phyloP scores from a whole-genome alignment of 73 alveolate species.

The Symbiodinium pilosum region DNA sequence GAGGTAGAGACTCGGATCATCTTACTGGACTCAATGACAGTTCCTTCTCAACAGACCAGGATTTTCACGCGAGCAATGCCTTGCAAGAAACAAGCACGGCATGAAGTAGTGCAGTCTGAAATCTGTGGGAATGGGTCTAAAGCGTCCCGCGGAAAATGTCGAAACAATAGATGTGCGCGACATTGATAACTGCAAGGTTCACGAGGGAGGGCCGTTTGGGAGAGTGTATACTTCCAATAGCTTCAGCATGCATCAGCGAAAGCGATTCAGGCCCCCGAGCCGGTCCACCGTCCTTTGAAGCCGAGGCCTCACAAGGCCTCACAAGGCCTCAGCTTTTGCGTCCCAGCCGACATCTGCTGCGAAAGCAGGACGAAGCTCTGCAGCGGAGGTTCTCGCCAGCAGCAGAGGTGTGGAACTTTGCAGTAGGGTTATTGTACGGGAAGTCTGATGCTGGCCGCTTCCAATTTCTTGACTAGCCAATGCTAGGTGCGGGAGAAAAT shows the following conservation, averaged over 20 bases:
- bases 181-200: neutral
- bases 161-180: slow-evolving; percentile 12
- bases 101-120: too few species aligned
- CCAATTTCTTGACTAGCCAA: neutral
- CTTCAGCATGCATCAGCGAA: neutral
- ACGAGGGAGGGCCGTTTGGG: too few species aligned
- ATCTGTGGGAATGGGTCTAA: neutral
- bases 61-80: too few species aligned
- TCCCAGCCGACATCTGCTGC: too few species aligned
- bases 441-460: neutral
- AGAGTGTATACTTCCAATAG: too few species aligned
- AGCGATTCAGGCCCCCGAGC: neutral
- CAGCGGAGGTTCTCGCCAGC: slow-evolving; percentile 54
- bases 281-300: neutral
- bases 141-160: slow-evolving; percentile 13
- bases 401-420: slow-evolving; percentile 26
- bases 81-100: too few species aligned
- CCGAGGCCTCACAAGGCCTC: neutral
- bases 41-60: too few species aligned
- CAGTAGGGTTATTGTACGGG: neutral
- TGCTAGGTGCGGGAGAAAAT: neutral
- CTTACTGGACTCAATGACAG: too few species aligned
- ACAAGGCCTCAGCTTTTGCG: too few species aligned
- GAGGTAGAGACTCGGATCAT: too few species aligned
- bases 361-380: slow-evolving; percentile 28